These are phyloP conservation scores for Meyerozyma carpophila DNA, from an alignment of 1,139 yeast species.

Conservation along the genomic window DNA sequence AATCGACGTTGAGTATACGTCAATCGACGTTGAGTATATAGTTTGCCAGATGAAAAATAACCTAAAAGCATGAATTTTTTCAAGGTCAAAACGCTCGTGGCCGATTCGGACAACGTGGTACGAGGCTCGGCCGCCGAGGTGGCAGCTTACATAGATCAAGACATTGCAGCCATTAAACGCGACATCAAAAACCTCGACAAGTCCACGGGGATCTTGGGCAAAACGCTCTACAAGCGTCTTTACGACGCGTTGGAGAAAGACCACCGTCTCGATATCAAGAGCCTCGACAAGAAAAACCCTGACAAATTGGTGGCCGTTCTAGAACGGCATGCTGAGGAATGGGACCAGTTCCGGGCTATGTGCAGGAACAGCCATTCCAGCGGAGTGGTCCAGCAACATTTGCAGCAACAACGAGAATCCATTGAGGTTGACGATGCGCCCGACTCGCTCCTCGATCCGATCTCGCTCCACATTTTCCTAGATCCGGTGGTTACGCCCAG, in stretches of 20 bases:
- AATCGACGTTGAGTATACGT: not conserved
- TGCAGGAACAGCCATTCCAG: constrained; percentile 18
- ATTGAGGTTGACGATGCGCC: constrained; percentile 27
- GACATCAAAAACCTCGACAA: constrained; percentile 18
- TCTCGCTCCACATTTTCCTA: constrained; percentile 37
- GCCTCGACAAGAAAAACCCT: constrained; percentile 10
- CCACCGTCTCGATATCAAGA: constrained; percentile 11
- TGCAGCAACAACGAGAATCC: not conserved
- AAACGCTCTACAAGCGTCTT: constrained; percentile 14
- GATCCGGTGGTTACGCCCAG: constrained; percentile 49
- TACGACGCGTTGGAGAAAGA: constrained; percentile 15
- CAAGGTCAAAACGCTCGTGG: not conserved
- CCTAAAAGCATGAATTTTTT: not conserved
- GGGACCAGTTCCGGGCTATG: constrained; percentile 15
- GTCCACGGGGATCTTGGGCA: constrained; percentile 13
- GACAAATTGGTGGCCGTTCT: constrained; percentile 11
- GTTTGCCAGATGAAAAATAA: too few relatives aligned
- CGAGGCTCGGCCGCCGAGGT: constrained; percentile 16
- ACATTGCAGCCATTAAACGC: constrained; percentile 13
- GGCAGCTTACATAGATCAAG: constrained; percentile 16
- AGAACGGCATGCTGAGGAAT: constrained; percentile 15
- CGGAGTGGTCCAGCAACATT: constrained; percentile 4
- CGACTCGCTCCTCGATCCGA: constrained; percentile 41
- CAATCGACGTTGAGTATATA: too few relatives aligned
- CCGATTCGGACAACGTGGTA: constrained; percentile 4